Base-by-base conservation (phyloP, 2,329 filamentous ascomycete species). In the Fusarium clavum region DNA sequence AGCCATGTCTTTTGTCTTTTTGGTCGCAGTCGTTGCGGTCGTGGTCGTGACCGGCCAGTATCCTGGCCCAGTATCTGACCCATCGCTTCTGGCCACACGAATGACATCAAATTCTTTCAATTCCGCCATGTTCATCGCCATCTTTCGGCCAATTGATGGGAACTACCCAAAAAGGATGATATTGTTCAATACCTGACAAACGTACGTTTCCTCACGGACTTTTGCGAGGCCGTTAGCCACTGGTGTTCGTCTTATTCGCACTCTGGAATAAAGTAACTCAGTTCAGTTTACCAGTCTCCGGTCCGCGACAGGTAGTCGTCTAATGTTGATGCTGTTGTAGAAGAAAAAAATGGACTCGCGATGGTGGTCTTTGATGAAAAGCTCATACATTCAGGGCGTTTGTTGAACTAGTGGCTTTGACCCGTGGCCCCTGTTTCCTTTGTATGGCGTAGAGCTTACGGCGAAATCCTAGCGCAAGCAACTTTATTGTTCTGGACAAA, bases 41-140 rank as follows among this genome's bases (percentile, higher is more conserved):
- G 76, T 57, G 52, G 76, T 47, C 27, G 69, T 75, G 61, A 79
- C 61, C 18, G 81, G 81, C 82, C 82, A 84, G 71, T 84, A 84
- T 12, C 81, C 82, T 1, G 81, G 81, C 4, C 82, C 82, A 10
- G 78, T 80, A 53, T 84, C 83, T 45, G 78, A 77, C 20, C 84
- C 83, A 76, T 86, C 84, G 69, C 81, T 84, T 53, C 83, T 81
- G 8, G 78, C 79, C 43, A 85, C 78, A 53, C 78, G 76, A 24
- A 85, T 75, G 24, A 82, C 74, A 41, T 83, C 80, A 43, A 82
- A 83, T 7, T 83, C 81, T 49, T 80, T 81, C 55, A 76, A 67
- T 4, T 81, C 79, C 20, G 79, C 61, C 75, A 79, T 79, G 34
- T 47, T 52, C 48, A 56, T 51, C 22, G 56, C 38, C 44, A 43